These are phyloP conservation scores for Apiospora saccharicola DNA, from an alignment of 2,329 filamentous ascomycete genomes.

Conservation along the genomic window DNA sequence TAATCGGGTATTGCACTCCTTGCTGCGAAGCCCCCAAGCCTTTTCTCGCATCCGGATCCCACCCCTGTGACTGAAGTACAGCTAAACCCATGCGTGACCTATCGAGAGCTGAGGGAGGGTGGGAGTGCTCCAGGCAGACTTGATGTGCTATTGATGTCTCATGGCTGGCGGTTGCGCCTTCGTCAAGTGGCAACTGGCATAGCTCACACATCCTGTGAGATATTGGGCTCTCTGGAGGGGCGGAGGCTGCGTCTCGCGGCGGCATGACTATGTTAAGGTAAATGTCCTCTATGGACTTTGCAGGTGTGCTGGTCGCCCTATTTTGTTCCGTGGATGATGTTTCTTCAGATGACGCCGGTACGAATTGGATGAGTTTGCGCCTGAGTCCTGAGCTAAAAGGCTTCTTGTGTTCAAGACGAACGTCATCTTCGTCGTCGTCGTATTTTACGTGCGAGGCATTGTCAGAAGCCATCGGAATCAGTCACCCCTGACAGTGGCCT, in stretches of 20 bases:
- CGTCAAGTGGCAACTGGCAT: constrained; percentile 64
- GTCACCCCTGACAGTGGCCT: neutral
- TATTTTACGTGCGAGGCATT: constrained; percentile 28
- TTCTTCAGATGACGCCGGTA: constrained; percentile 57
- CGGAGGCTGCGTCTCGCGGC: constrained; percentile 38
- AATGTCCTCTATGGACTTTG: constrained; percentile 58
- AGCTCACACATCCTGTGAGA: constrained; percentile 57
- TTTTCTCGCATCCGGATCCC: constrained; percentile 74
- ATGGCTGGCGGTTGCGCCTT: constrained; percentile 48
- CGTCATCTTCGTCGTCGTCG: constrained; percentile 49
- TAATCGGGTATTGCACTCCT: constrained; percentile 80
- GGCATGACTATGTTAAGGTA: constrained; percentile 74
- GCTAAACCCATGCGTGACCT: constrained; percentile 73
- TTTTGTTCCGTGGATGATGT: constrained; percentile 37
- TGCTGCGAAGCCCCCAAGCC: constrained; percentile 77
- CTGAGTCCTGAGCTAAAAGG: constrained; percentile 65
- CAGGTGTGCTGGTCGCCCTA: constrained; percentile 34
- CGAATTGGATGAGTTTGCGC: constrained; percentile 62
- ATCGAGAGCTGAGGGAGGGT: constrained; percentile 76
- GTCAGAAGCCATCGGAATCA: constrained; percentile 33
- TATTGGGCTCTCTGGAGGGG: constrained; percentile 27
- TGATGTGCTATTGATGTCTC: constrained; percentile 74
- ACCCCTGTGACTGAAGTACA: constrained; percentile 72
- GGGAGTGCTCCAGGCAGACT: constrained; percentile 71
- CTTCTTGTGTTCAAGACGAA: constrained; percentile 60